Evolutionary conservation across 116 monocot species (phyloP).

Genomic region (Cymodocea nodosa): DNA sequence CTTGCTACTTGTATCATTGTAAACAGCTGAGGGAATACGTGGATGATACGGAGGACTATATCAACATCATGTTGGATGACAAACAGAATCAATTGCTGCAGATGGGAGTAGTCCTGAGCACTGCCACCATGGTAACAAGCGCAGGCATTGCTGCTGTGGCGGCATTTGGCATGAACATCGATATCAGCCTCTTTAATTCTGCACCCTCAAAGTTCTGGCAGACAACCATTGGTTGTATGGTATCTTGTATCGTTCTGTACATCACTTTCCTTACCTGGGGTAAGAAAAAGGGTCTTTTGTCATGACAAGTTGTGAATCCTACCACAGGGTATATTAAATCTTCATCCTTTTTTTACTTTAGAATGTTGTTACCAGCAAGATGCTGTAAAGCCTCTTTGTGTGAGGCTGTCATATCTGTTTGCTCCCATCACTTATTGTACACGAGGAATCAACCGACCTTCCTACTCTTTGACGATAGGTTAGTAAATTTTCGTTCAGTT

Average conservation of each 20-base stretch:
- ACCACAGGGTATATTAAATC: too few species aligned
- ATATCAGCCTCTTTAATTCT: conserved; percentile 35
- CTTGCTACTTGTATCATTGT: not conserved
- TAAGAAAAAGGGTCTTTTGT: conserved; percentile 32
- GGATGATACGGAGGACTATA: conserved; percentile 80
- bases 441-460: too few species aligned
- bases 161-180: conserved; percentile 72
- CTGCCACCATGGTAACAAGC: conserved; percentile 54
- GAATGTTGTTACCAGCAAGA: too few species aligned
- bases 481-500: too few species aligned
- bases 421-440: too few species aligned
- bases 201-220: conserved; percentile 26
- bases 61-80: conserved; percentile 79
- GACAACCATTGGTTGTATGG: conserved; percentile 23
- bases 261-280: conserved; percentile 33
- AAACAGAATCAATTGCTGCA: conserved; percentile 75
- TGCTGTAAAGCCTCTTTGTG: too few species aligned
- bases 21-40: conserved; percentile 69
- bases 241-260: conserved; percentile 16
- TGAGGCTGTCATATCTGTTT: too few species aligned
- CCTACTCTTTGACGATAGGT: too few species aligned
- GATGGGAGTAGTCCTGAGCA: conserved; percentile 60
- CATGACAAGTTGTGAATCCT: not conserved
- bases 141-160: conserved; percentile 38
- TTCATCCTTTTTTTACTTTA: too few species aligned